These are phyloP conservation scores for Sinapis alba DNA, from an alignment of 441 rosid genomes.

Conservation along the genomic window DNA sequence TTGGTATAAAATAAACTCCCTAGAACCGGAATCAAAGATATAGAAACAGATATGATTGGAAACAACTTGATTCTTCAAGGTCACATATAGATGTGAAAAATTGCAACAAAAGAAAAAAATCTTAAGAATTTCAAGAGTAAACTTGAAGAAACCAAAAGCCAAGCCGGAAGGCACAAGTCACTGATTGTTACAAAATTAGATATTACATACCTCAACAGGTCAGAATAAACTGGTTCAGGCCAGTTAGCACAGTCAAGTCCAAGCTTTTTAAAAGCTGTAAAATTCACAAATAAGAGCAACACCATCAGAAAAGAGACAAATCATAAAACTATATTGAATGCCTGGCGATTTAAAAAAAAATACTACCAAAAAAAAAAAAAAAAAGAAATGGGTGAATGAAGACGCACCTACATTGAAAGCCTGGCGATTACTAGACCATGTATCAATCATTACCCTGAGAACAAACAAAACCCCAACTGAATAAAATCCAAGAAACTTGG, in stretches of 20 bases:
- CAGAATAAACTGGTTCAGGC: slow-evolving; percentile 82
- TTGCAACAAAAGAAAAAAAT: background rate
- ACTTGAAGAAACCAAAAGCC: background rate
- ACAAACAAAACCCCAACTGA: background rate
- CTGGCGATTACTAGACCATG: slow-evolving; percentile 78
- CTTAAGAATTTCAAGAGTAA: background rate
- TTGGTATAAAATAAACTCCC: background rate
- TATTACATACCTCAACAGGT: slow-evolving; percentile 59
- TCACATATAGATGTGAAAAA: background rate
- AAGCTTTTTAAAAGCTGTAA: slow-evolving; percentile 85
- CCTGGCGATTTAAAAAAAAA: background rate
- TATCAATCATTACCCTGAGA: slow-evolving; percentile 82
- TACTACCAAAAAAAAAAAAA: too few species aligned
- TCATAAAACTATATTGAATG: background rate
- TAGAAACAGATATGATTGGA: background rate
- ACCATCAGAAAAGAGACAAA: background rate
- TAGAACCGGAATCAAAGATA: slow-evolving; percentile 3
- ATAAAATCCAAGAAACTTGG: background rate
- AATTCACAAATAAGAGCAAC: slow-evolving; percentile 27
- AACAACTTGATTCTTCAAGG: slow-evolving; percentile 4
- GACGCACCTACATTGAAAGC: slow-evolving; percentile 82
- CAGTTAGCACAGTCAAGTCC: slow-evolving; percentile 98
- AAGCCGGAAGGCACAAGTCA: slow-evolving; percentile 11
- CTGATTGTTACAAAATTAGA: background rate
- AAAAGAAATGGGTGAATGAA: slow-evolving; percentile 5